A percentile compares a stretch with the other conserved stretches of the same genome.
Evolutionary conservation across 352 stramenopile species (phyloP).

Genomic region (Globisporangium orthogonon): DNA sequence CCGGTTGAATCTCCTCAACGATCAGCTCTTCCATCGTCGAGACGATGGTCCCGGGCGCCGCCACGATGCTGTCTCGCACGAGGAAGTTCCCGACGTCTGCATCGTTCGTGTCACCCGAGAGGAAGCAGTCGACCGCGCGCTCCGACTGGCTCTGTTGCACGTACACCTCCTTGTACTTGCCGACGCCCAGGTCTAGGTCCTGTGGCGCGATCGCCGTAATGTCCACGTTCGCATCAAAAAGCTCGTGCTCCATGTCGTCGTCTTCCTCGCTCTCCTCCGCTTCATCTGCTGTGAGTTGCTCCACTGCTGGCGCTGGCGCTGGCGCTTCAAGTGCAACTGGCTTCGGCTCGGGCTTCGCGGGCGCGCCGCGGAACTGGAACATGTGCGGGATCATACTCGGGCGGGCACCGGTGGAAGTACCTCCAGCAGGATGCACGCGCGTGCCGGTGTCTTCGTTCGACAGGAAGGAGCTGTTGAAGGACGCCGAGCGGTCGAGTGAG

Average conservation of each 20-base stretch:
- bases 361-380: conserved; percentile 52
- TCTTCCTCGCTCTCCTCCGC: conserved; percentile 20
- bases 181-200: conserved; percentile 43
- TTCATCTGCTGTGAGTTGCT: not conserved
- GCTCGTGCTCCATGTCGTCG: conserved; percentile 21
- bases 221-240: conserved; percentile 15
- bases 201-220: conserved; percentile 15
- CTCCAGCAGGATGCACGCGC: conserved; percentile 23
- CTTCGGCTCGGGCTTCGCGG: conserved; percentile 18
- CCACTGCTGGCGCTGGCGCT: not conserved
- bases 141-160: conserved; percentile 23
- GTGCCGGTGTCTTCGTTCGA: conserved; percentile 22
- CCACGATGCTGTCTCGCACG: conserved; percentile 7
- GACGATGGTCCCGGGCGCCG: not conserved
- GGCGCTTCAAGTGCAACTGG: not conserved
- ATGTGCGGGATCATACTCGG: conserved; percentile 37
- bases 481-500: conserved; percentile 13
- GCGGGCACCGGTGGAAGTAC: conserved; percentile 1
- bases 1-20: conserved; percentile 45
- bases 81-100: conserved; percentile 11
- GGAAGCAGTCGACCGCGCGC: conserved; percentile 44
- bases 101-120: conserved; percentile 22
- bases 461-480: conserved; percentile 11
- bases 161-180: conserved; percentile 44
- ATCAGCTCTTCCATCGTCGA: conserved; percentile 32